Base-by-base conservation (phyloP, 352 stramenopile species). In the Pythium aphanidermatum region DNA sequence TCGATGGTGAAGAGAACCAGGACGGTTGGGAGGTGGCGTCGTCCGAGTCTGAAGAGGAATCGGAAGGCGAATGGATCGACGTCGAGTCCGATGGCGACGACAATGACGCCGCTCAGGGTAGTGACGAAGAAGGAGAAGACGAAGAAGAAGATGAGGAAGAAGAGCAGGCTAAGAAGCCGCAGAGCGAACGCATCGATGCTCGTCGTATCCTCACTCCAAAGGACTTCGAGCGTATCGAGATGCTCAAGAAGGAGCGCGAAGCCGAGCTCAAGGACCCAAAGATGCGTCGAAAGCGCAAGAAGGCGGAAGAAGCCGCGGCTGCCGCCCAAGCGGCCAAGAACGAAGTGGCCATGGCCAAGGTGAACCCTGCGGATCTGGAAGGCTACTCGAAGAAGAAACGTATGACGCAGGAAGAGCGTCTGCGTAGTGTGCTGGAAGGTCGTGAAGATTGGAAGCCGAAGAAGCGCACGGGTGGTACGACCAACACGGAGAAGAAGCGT, bases 401-500 rank as follows among this genome's bases (percentile, higher is more conserved):
- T 24, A 49, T 86, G 73, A 95, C 83, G 3, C 78, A 92, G 47
- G 83, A 93, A 46, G 77, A 95, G 65, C 70, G 79, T 16, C 63
- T 95, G 46, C 76, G 75, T 25, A 69, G 58, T 31, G 79, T 97
- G 32, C 61, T 97, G 2, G 83, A 91, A 50, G 94, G 94, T 19
- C 76, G 94, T 31, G 72, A 96, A 24, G 88, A 96, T 44, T 98
- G 91, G 56, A 81, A 97, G 63, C 63, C 85, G 50, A 97, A 96
- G 57, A 65, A 86, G 41, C 86, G 82, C 44, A 86, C 93, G 52
- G 95, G 95, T 46, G 96, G 96, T 59, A 98, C 91, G 20, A 99
- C 95, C 28, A 98, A 99, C 71, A 96, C 80, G 44, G 96, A 99
- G 71, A 99, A 99, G 75, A 86, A 87, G 55, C 81, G 95, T 38